Base-by-base conservation (phyloP, 306 rosid species). In the Lablab purpureus region DNA sequence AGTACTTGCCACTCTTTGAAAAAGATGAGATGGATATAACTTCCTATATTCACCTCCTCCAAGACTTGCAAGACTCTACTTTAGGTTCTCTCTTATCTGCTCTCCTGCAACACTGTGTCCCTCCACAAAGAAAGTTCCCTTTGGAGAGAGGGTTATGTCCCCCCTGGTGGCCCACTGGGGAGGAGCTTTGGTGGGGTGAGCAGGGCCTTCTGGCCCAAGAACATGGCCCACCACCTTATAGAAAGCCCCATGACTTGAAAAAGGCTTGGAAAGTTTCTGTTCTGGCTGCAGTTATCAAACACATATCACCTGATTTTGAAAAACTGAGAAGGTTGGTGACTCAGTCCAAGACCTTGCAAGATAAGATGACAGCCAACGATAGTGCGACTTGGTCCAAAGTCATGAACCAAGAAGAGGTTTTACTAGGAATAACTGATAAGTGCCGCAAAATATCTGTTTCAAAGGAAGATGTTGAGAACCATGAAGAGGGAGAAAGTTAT, bases 221-320 rank as follows among this genome's bases (percentile, higher is more conserved):
- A 7, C 51, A 87, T 4, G 94, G 90, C 0, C 83, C 86, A 1
- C 97, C 93, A 0, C 93, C 94, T 15, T 89, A 85, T 34, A 84
- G 74, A 52, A 93, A 93, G 58, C 90, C 93, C 7, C 92, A 88
- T 37, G 90, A 88, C n/a, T 85, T 88, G 2, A 91, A 91, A 43
- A 93, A 90, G 76, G 83, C 91, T 0, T 91, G 97, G 97, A 88
- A 88, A 45, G 88, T 93, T 0, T 89, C 86, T 19, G 91, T 82
- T 1, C 28, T 93, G 7, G 85, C 87, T 0, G 87, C 83, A 2
- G 90, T 93, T 1, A 77, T 91, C 7, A 91, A 91, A 37, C 92
- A 88, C 73, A 88, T 86, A 82, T 80, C 88, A 0, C 90, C 88
- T 12, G 85, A 91, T 74, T 50, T 90, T 62, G 85, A 80, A 2